Percentiles rank a stretch among this genome's conserved stretches.
Conservation (phyloP, 352 stramenopile species). For the Phytophthora brassicae region DNA sequence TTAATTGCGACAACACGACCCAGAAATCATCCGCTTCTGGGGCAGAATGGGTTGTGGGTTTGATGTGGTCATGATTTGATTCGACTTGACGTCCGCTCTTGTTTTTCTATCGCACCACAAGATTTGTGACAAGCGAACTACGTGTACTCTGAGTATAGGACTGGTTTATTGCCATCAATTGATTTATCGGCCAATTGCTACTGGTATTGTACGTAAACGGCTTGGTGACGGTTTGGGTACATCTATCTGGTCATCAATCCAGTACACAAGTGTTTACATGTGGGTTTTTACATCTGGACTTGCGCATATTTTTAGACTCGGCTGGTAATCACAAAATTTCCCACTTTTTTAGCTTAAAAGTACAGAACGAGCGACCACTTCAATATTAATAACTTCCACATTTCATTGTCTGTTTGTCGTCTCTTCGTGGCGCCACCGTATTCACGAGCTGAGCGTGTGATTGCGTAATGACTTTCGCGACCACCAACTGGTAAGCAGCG, state of each 20-base stretch:
- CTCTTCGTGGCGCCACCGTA: constrained; percentile 9
- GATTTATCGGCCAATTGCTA: constrained; percentile 3
- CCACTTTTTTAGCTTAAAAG: not conserved
- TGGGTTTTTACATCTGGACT: constrained; percentile 1
- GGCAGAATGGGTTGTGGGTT: constrained; percentile 28
- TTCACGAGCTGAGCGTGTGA: constrained; percentile 15
- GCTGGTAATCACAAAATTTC: not conserved
- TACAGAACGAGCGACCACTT: constrained; percentile 19
- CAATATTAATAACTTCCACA: too few relatives aligned
- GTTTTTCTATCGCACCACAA: not conserved
- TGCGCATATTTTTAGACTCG: constrained; percentile 5
- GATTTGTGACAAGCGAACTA: too few relatives aligned
- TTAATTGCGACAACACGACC: constrained; percentile 20
- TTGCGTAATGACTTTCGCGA: constrained; percentile 21
- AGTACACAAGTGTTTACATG: not conserved
- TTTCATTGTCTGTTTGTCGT: too few relatives aligned
- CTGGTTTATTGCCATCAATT: too few relatives aligned
- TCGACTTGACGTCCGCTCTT: not conserved
- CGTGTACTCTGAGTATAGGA: too few relatives aligned
- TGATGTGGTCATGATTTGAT: constrained; percentile 22
- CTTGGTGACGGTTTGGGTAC: constrained; percentile 8
- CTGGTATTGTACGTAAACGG: constrained; percentile 14
- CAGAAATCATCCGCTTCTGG: constrained; percentile 34
- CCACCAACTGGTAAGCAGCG: too few relatives aligned
- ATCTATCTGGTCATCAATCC: constrained; percentile 9